Evolutionary conservation across 1,284 basidiomycete species (phyloP).

Genomic region (Fomitopsis pinicola): DNA sequence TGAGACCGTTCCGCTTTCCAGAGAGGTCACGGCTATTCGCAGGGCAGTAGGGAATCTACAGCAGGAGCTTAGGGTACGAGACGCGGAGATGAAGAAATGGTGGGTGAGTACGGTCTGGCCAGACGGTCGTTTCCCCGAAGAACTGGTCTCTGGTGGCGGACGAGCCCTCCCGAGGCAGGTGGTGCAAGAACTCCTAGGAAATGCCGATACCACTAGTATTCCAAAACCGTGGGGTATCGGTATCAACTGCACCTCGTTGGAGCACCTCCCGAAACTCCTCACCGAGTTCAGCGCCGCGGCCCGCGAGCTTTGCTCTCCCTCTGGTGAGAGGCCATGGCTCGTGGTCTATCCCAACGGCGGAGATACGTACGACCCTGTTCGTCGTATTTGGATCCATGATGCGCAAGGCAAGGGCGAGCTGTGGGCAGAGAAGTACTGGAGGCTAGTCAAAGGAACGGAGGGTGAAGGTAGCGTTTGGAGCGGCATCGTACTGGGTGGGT

Average conservation of each 20-base stretch:
- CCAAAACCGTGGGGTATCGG: conserved; percentile 49
- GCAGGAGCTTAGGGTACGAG: conserved; percentile 21
- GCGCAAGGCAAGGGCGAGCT: conserved; percentile 14
- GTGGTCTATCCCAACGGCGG: conserved; percentile 76
- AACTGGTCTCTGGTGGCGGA: conserved; percentile 21
- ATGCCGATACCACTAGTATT: conserved; percentile 4
- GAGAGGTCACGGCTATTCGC: conserved; percentile 66
- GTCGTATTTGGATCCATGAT: conserved; percentile 37
- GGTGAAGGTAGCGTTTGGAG: conserved; percentile 36
- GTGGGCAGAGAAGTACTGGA: conserved; percentile 44
- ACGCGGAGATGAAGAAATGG: conserved; percentile 51
- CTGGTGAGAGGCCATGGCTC: conserved; percentile 37
- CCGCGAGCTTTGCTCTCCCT: conserved; percentile 1
- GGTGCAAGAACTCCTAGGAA: conserved; percentile 28
- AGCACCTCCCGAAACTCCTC: conserved; percentile 34
- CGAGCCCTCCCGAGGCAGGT: conserved; percentile 32
- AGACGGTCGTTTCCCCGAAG: conserved; percentile 46
- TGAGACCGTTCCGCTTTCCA: conserved; percentile 71
- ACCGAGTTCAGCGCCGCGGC: conserved; percentile 26
- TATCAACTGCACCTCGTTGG: conserved; percentile 64
- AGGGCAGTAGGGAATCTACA: conserved; percentile 46
- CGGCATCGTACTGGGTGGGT: conserved; percentile 65
- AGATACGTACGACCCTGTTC: conserved; percentile 47
- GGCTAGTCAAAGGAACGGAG: conserved; percentile 21
- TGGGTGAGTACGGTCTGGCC: conserved; percentile 78